Evolutionary conservation across 2,329 filamentous ascomycete species (phyloP).

Genomic region (Penicillium sp.): DNA sequence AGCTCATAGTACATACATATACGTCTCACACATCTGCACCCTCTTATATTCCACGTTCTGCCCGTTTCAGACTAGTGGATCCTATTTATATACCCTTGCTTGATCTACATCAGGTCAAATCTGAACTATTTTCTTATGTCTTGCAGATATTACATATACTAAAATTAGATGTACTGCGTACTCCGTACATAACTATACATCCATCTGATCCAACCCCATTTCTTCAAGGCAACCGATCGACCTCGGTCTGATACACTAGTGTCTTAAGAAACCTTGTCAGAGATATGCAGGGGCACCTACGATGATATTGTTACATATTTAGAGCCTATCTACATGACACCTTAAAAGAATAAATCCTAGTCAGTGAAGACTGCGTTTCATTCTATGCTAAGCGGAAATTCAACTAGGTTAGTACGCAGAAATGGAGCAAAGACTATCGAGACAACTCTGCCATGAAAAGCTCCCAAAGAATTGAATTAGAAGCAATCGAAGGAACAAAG

Average conservation of each 20-base stretch:
- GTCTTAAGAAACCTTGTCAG: neutral
- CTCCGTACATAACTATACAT: neutral
- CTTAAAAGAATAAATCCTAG: neutral
- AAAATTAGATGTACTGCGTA: neutral
- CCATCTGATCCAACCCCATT: neutral
- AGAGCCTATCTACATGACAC: neutral
- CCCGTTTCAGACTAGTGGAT: neutral
- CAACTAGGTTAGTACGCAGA: constrained; percentile 1
- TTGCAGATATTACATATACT: neutral
- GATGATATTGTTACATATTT: neutral
- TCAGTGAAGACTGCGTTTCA: constrained; percentile 25
- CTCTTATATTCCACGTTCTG: neutral
- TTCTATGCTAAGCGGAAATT: constrained; percentile 16
- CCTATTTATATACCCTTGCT: constrained; percentile 6
- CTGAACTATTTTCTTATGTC: neutral
- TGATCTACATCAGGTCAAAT: neutral
- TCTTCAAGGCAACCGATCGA: neutral
- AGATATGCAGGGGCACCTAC: neutral
- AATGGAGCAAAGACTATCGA: neutral
- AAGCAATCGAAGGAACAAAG: constrained; percentile 1
- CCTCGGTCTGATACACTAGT: neutral
- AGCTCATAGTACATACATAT: no score
- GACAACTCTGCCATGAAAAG: constrained; percentile 5
- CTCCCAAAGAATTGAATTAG: constrained; percentile 3
- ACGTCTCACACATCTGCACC: neutral